These are phyloP conservation scores for Rhinocladiella similis DNA, from an alignment of 2,329 filamentous ascomycete genomes.

Conservation along the genomic window DNA sequence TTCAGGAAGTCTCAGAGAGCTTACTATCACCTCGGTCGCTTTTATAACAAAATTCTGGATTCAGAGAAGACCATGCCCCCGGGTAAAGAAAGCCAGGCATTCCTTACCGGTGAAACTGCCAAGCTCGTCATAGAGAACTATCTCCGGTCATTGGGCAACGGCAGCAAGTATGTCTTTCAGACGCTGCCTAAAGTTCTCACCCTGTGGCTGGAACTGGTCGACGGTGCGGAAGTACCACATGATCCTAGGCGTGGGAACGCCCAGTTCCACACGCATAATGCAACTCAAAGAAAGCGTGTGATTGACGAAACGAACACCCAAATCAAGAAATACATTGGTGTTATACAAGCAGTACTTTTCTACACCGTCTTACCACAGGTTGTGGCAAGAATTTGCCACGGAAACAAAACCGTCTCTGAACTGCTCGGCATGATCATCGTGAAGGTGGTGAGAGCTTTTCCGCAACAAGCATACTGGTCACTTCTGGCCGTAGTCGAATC, in stretches of 20 bases:
- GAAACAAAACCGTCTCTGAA: slow-evolving; percentile 73
- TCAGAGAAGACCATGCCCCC: slow-evolving; percentile 76
- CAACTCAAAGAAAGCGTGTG: slow-evolving; percentile 59
- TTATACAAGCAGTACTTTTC: slow-evolving; percentile 48
- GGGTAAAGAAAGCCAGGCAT: slow-evolving; percentile 74
- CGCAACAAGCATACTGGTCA: slow-evolving; percentile 89
- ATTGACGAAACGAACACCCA: slow-evolving; percentile 71
- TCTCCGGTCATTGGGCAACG: slow-evolving; percentile 78
- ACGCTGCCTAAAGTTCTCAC: slow-evolving; percentile 89
- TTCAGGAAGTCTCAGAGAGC: slow-evolving; percentile 80
- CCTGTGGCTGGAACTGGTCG: slow-evolving; percentile 89
- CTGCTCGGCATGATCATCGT: slow-evolving; percentile 76
- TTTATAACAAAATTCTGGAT: slow-evolving; percentile 95
- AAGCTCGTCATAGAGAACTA: slow-evolving; percentile 94
- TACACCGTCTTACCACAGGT: slow-evolving; percentile 80
- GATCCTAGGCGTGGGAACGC: slow-evolving; percentile 52
- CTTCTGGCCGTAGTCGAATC: slow-evolving; percentile 84
- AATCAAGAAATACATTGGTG: slow-evolving; percentile 73
- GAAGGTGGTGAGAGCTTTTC: slow-evolving; percentile 83
- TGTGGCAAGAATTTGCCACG: slow-evolving; percentile 91
- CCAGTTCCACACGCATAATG: slow-evolving; percentile 49
- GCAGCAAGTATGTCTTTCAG: slow-evolving; percentile 94
- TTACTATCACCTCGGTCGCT: slow-evolving; percentile 93
- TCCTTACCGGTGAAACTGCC: slow-evolving; percentile 77
- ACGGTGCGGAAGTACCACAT: slow-evolving; percentile 64